Evolutionary conservation across 2,329 filamentous ascomycete genomes (phyloP), one percentile per base, ranked within the genome.

Genomic region (Chaetomium strumarium): DNA sequence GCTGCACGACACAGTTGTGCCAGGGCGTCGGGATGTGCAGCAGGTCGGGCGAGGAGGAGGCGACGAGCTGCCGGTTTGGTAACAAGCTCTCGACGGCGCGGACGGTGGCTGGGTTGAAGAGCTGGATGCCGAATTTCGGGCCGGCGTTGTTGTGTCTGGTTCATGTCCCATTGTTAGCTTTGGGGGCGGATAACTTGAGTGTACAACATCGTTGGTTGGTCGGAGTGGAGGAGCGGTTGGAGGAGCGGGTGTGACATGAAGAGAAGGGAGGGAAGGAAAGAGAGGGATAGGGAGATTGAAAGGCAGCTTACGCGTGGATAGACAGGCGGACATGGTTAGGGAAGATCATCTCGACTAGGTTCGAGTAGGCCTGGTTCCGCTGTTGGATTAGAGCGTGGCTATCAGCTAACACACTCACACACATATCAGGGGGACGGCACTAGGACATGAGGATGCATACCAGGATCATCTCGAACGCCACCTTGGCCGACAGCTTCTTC

Each of bases 381-480:
- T 56, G 30, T 5, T 24, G 24, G 24, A 24, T 24, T 4, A 7
- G 24, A 24, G 24, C 4, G 7, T 11, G 13, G 5, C 14, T 17
- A 33, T 51, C 13, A 50, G 52, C n/a, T n/a, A n/a, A n/a, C n/a
- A n/a, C n/a, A n/a, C n/a, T n/a, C 14, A 37, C 6, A 5, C 14
- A 7, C 8, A 19, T 13, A 14, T 4, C 24, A 24, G 7, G 24
- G 7, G 7, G 33, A 5, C 3, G 33, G 5, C 4, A 34, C 33
- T 3, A 10, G 5, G 5, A 10, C 10, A 12, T 5, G 33, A 10
- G 33, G 33, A 10, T 4, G 10, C 54, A 2, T 30, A 56, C 54
- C 43, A 58, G 17, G 10, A 58, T 58, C 56, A 58, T 58, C 52
- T 58, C 56, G 24, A 58, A 58, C 1, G 56, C 56, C 4, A 58